Evolutionary conservation across 2,329 filamentous ascomycete species (phyloP), one percentile per base, ranked within the genome.

Genomic region (Ophiostoma sp.): DNA sequence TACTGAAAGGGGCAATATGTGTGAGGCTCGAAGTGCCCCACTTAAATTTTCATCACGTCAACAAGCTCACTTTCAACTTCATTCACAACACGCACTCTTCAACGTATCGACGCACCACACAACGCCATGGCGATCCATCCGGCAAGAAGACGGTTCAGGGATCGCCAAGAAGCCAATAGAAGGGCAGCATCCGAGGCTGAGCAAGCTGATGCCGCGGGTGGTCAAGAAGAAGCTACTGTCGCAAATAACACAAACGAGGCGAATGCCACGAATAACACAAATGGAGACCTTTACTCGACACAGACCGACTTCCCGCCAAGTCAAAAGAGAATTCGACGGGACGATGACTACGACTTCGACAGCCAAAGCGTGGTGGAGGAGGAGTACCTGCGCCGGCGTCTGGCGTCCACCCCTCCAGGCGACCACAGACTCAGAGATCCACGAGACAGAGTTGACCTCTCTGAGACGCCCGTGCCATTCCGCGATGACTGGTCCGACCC

Each of bases 401-500:
- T 17, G 42, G 42, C 42, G 42, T 48, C 42, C 42, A 48, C 42
- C 15, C 39, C 42, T 19, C 42, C 42, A 48, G 42, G 42, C 42
- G 42, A 48, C 19, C 15, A 48, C 42, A 48, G 42, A 48, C 42
- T 48, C 15, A 19, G 28, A 59, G 55, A 55, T 8, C 55, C 25
- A 17, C 25, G 25, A 15, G 55, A 36, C 25, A 63, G 31, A 17
- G 31, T 33, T 0, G 42, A 71, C 9, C 33, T 25, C 7, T 52
- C 31, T 9, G 42, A 11, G 33, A 48, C 55, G 25, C 31, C 55
- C 15, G 69, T 17, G 9, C 25, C 36, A 2, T 19, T 31, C 48
- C 48, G 50, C n/a, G n/a, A 59, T 22, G 61, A 55, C 22, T 74
- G 74, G 72, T 85, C 84, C 82, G 83, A 85, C 75, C 80, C 84